Percentiles rank a stretch among this genome's conserved stretches.
Conservation (phyloP, 2,329 filamentous ascomycete species). For the Ophiostoma populinum region DNA sequence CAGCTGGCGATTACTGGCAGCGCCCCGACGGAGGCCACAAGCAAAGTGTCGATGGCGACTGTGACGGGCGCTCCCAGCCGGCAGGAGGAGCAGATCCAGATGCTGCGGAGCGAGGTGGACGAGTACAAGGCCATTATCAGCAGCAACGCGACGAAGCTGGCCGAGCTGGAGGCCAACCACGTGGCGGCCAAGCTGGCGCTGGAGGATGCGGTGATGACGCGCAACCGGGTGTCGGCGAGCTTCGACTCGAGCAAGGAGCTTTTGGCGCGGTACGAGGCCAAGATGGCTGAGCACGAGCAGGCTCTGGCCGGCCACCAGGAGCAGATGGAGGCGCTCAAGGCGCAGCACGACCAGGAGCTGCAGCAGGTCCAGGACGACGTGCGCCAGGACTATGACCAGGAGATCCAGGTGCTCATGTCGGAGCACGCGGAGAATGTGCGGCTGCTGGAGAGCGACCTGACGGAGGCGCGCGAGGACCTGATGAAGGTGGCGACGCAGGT, state of each 20-base stretch:
- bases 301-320: slow-evolving; percentile 37
- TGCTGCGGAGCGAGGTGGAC: slow-evolving; percentile 58
- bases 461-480: slow-evolving; percentile 48
- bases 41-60: slow-evolving; percentile 10
- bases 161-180: slow-evolving; percentile 58
- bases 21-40: slow-evolving; percentile 9
- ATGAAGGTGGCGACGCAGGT: slow-evolving; percentile 47
- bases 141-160: slow-evolving; percentile 50
- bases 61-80: slow-evolving; percentile 21
- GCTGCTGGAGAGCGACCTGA: slow-evolving; percentile 42
- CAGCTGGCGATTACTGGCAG: slow-evolving; percentile 31
- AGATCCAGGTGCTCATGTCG: slow-evolving; percentile 38
- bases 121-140: slow-evolving; percentile 63
- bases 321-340: slow-evolving; percentile 29
- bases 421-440: slow-evolving; percentile 41
- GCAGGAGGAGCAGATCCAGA: slow-evolving; percentile 41
- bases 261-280: slow-evolving; percentile 34
- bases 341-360: slow-evolving; percentile 32
- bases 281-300: slow-evolving; percentile 42
- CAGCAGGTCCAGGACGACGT: slow-evolving; percentile 29
- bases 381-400: slow-evolving; percentile 37
- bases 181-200: slow-evolving; percentile 47
- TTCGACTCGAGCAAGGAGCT: slow-evolving; percentile 29
- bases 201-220: slow-evolving; percentile 37
- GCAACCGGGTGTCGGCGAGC: slow-evolving; percentile 32